A percentile compares a stretch with the other conserved stretches of the same genome.
Conservation (phyloP, 176 grass and related monocot genomes). For the Phoenix dactylifera region DNA sequence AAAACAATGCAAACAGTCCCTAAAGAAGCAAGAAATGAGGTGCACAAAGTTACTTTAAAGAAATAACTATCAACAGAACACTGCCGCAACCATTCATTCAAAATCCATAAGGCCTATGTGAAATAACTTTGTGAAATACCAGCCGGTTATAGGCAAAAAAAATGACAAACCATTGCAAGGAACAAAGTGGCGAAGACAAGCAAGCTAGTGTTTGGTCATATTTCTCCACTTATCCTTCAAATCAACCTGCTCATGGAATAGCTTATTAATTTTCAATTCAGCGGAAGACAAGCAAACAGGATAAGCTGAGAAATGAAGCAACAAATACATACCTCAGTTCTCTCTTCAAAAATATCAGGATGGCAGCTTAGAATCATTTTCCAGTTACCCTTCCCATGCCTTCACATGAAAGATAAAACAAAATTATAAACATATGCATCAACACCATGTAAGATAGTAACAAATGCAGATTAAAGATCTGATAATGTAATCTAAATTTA, state of each 20-base stretch:
- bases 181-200: not conserved
- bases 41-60: too few relatives aligned
- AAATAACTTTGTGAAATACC: too few relatives aligned
- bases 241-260: constrained; percentile 12
- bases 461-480: too few relatives aligned
- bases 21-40: too few relatives aligned
- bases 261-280: not conserved
- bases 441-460: too few relatives aligned
- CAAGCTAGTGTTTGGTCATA: constrained; percentile 13
- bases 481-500: too few relatives aligned
- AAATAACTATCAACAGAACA: too few relatives aligned
- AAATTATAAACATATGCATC: not conserved
- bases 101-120: too few relatives aligned
- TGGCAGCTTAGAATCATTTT: constrained; percentile 17
- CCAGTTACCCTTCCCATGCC: constrained; percentile 34
- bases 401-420: constrained; percentile 4
- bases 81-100: too few relatives aligned
- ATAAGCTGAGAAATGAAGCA: not conserved
- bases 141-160: too few relatives aligned
- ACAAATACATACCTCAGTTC: constrained; percentile 28
- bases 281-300: not conserved
- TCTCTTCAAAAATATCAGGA: constrained; percentile 17
- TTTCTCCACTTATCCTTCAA: constrained; percentile 21
- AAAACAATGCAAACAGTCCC: too few relatives aligned
- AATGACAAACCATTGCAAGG: too few relatives aligned